Evolutionary conservation across 805 yeast species (phyloP).

Genomic region (Cyberlindnera mrakii): DNA sequence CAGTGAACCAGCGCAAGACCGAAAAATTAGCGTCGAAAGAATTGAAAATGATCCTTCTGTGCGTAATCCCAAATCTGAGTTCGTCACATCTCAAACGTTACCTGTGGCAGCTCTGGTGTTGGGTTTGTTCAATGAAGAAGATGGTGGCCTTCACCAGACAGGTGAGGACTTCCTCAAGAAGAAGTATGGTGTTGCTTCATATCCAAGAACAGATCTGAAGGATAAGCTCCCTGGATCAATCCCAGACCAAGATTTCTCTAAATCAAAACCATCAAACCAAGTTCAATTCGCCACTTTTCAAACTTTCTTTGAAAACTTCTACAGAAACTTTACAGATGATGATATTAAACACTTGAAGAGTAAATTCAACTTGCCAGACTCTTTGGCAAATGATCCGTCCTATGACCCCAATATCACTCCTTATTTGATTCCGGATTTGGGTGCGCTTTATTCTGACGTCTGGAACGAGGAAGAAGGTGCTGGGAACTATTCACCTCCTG

Average conservation of each 20-base stretch:
- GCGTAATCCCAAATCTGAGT: conserved; percentile 71
- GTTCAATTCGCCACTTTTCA: conserved; percentile 88
- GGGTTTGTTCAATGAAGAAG: conserved; percentile 58
- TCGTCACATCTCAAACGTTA: conserved; percentile 62
- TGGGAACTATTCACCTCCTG: conserved; percentile 43
- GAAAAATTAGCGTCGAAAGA: conserved; percentile 17
- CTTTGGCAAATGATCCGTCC: conserved; percentile 30
- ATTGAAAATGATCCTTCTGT: conserved; percentile 52
- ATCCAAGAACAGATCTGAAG: conserved; percentile 71
- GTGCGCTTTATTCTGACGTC: conserved; percentile 71
- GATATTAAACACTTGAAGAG: conserved; percentile 70
- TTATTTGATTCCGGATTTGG: conserved; percentile 76
- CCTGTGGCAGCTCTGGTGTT: conserved; percentile 60
- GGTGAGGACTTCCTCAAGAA: conserved; percentile 69
- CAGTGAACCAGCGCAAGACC: background rate
- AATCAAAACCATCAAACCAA: conserved; percentile 80
- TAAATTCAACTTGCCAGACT: conserved; percentile 50
- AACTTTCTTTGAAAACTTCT: conserved; percentile 78
- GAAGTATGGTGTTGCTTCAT: conserved; percentile 86
- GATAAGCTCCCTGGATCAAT: conserved; percentile 80
- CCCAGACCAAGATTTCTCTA: conserved; percentile 82
- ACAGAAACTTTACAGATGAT: conserved; percentile 70
- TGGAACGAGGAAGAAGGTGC: conserved; percentile 82
- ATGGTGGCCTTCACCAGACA: conserved; percentile 52
- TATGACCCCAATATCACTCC: conserved; percentile 72